Conservation (phyloP, 2,329 filamentous ascomycete species). For the Paraphoma sp. region DNA sequence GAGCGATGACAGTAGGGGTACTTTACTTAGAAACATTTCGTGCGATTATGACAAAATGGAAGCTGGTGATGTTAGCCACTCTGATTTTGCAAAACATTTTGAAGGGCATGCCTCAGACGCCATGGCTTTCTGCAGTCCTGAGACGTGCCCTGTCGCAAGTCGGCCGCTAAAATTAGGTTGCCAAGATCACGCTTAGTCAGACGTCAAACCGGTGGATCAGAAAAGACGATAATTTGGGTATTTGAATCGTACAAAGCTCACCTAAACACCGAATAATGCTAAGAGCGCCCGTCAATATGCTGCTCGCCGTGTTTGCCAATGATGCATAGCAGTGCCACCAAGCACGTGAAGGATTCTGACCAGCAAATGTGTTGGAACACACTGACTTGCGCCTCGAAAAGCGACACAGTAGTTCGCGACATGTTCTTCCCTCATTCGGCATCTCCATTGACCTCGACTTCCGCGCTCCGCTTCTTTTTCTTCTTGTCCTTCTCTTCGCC, state of each 20-base stretch:
- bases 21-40: not conserved
- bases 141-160: conserved; percentile 25
- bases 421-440: conserved; percentile 11
- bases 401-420: not conserved
- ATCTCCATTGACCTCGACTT: conserved; percentile 37
- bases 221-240: conserved; percentile 19
- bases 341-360: not conserved
- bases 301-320: not conserved
- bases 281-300: not conserved
- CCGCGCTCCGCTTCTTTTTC: conserved; percentile 48
- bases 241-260: conserved; percentile 27
- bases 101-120: not conserved
- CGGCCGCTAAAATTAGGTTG: conserved; percentile 14
- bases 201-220: not conserved
- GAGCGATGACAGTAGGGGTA: not conserved
- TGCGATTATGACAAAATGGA: not conserved
- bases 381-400: not conserved
- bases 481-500: conserved; percentile 60
- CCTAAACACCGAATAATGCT: conserved; percentile 34
- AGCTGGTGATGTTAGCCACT: not conserved
- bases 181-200: conserved; percentile 17
- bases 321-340: not conserved
- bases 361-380: not conserved
- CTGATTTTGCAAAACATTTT: not conserved
- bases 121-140: conserved; percentile 8